phyloP scores from a whole-genome alignment of 2,329 filamentous ascomycete species.

The Phialocephala sp. region DNA sequence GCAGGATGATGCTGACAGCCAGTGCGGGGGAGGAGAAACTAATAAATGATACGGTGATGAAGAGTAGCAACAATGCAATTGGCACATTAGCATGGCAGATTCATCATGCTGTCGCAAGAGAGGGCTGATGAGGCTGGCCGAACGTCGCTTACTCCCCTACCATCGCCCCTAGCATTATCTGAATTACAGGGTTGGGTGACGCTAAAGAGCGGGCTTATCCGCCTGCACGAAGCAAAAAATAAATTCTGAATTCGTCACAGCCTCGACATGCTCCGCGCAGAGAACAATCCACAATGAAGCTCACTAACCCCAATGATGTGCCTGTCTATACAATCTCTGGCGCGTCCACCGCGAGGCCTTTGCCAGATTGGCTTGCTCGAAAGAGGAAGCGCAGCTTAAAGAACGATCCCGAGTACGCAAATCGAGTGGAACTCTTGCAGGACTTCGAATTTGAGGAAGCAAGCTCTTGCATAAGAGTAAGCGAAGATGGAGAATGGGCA shows the following conservation, averaged over 20 bases:
- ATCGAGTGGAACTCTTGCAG: conserved; percentile 91
- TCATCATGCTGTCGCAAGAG: neutral
- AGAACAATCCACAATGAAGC: conserved; percentile 65
- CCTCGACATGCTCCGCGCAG: conserved; percentile 9
- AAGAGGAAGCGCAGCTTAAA: conserved; percentile 91
- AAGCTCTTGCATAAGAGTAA: conserved; percentile 85
- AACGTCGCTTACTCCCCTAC: neutral
- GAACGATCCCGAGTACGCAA: conserved; percentile 89
- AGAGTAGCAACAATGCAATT: neutral
- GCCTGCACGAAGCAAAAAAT: neutral
- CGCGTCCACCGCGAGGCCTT: conserved; percentile 81
- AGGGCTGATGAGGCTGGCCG: conserved; percentile 1
- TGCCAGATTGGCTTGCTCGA: conserved; percentile 94
- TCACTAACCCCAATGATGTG: conserved; percentile 80
- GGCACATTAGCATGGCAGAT: neutral
- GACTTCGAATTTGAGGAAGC: conserved; percentile 99
- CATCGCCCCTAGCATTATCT: neutral
- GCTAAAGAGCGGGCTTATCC: neutral
- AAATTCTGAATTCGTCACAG: conserved; percentile 14
- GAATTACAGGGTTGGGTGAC: neutral
- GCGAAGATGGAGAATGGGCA: conserved; percentile 95
- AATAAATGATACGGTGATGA: neutral
- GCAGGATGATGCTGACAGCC: conserved; percentile 9
- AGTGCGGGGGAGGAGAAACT: conserved; percentile 12
- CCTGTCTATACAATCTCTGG: conserved; percentile 96